Evolutionary conservation across 108 stramenopile genomes (phyloP).

Genomic region (Cylindrotheca closterium): DNA sequence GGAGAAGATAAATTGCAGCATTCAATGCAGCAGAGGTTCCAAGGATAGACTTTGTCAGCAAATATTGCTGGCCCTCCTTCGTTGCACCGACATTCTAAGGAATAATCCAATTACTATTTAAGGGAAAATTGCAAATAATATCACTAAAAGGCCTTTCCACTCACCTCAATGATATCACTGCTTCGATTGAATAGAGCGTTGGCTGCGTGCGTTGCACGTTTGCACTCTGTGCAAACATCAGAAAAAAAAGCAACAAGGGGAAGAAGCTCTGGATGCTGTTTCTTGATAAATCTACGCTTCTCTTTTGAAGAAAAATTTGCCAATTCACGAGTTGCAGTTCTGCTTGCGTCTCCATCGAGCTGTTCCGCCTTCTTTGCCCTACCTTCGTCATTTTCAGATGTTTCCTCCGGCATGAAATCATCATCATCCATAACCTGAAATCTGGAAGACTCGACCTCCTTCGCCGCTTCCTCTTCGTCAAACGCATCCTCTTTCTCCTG

Average conservation of each 20-base stretch:
- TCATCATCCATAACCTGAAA: slow-evolving; percentile 80
- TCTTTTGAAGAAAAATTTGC: slow-evolving; percentile 59
- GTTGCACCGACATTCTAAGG: slow-evolving; percentile 79
- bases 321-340: slow-evolving; percentile 28
- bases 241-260: slow-evolving; percentile 70
- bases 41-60: slow-evolving; percentile 67
- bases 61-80: slow-evolving; percentile 59
- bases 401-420: slow-evolving; percentile 73
- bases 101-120: slow-evolving; percentile 21
- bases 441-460: slow-evolving; percentile 67
- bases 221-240: slow-evolving; percentile 42
- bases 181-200: slow-evolving; percentile 47
- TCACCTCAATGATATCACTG: slow-evolving; percentile 63
- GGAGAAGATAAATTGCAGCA: slow-evolving; percentile 70
- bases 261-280: slow-evolving; percentile 73
- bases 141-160: slow-evolving; percentile 12
- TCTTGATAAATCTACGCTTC: slow-evolving; percentile 53
- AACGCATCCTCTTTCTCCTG: slow-evolving; percentile 83
- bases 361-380: slow-evolving; percentile 21
- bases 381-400: slow-evolving; percentile 31
- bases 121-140: slow-evolving; percentile 4
- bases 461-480: slow-evolving; percentile 82
- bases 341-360: slow-evolving; percentile 6
- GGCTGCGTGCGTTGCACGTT: slow-evolving; percentile 46
- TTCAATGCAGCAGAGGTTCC: slow-evolving; percentile 75